Evolutionary conservation across 164 flowering plant genomes (phyloP), one percentile per base, ranked within the genome.

Genomic region (Echeveria elegans): DNA sequence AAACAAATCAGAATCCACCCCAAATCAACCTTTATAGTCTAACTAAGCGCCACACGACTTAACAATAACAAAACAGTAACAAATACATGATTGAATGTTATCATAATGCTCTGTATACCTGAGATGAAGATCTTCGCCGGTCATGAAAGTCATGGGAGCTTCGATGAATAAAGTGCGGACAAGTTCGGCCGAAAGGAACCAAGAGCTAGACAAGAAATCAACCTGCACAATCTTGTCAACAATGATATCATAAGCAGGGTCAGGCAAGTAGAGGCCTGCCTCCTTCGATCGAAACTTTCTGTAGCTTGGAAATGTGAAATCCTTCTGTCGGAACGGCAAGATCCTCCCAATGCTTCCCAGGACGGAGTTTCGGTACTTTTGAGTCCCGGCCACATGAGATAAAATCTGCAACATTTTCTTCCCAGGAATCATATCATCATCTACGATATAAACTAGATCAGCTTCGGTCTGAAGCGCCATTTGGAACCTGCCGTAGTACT

Each of bases 371-470:
- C 76, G 73, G 63, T 94, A 94, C 86, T 94, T 94, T n/a, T 91
- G 87, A 0, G 97, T 94, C 21, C 99, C 99, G 1, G 88, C 93
- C 0, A 89, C 96, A 67, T 94, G 99, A 0, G 99, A 77, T 43
- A 94, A 66, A 67, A 94, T 94, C 86, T 91, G 84, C 41, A 94
- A 67, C 99, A 94, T 94, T 71, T 86, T 91, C 75, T 24, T 85
- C 0, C 99, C 99, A 0, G 97, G 99, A 41, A 94, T 94, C 96
- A 94, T 94, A 70, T 94, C 99, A 69, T 94, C 97, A 15, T 94
- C 99, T 0, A 94, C 75, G n/a, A 94, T 84, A 69, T 94, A 94
- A 8, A 91, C 88, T 5, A 87, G 86, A 75, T 91, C 97, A 0
- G 95, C 82, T 69, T 94, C 96, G 6, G 93, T 88, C 70, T 94